Evolutionary conservation across 352 stramenopile species (phyloP).

Genomic region (Pythium vanterpoolii): DNA sequence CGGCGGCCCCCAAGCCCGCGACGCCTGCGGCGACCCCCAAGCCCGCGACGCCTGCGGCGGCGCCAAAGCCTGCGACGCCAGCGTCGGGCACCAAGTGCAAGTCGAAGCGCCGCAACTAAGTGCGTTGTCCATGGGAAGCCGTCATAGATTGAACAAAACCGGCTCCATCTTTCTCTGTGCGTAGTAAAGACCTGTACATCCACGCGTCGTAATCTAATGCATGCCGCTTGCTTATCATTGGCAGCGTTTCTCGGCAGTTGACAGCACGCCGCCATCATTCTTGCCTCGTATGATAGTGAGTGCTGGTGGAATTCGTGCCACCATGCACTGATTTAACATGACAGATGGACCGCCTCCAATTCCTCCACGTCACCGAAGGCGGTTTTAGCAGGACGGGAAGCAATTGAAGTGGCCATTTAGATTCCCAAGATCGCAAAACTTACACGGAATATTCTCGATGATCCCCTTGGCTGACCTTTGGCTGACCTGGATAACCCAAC

Average conservation of each 20-base stretch:
- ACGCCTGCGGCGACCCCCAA: background rate
- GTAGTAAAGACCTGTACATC: background rate
- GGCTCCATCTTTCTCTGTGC: background rate
- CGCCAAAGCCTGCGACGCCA: background rate
- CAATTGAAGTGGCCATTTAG: constrained; percentile 21
- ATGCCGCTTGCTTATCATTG: background rate
- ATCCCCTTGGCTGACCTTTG: background rate
- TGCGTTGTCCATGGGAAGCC: background rate
- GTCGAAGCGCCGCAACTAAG: constrained; percentile 10
- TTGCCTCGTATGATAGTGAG: background rate
- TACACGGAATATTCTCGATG: constrained; percentile 29
- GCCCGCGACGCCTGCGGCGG: background rate
- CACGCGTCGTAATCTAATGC: background rate
- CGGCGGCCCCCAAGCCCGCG: background rate
- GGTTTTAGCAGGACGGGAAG: constrained; percentile 19
- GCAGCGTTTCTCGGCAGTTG: no score
- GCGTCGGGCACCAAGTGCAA: constrained; percentile 5
- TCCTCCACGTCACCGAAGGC: constrained; percentile 21
- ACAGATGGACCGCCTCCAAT: constrained; percentile 4
- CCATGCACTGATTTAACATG: background rate
- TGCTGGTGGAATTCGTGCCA: background rate
- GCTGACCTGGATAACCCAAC: background rate
- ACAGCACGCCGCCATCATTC: background rate
- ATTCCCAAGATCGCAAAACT: constrained; percentile 19
- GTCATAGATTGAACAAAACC: background rate